phyloP scores from a whole-genome alignment of 2,329 filamentous ascomycete species.

The Orbilia javanica region DNA sequence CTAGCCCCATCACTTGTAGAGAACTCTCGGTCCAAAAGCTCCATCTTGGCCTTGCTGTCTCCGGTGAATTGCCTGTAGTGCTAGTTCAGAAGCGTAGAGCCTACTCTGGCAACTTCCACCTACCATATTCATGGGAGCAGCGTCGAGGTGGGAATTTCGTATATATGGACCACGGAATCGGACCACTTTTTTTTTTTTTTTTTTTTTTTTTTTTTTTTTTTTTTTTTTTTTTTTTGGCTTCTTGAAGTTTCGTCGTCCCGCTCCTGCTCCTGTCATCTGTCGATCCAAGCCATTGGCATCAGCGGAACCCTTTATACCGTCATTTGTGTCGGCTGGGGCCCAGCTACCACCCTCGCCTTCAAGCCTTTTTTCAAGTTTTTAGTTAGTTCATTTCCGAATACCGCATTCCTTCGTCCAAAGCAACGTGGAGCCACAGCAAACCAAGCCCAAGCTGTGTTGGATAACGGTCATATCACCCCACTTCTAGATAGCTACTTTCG shows the following conservation, averaged over 20 bases:
- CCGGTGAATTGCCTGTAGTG: constrained; percentile 20
- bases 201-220: neutral
- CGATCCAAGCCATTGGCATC: constrained; percentile 47
- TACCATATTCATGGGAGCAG: neutral
- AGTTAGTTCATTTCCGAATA: constrained; percentile 5
- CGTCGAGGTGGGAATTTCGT: constrained; percentile 23
- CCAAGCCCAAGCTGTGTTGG: constrained; percentile 29
- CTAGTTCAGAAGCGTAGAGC: constrained; percentile 11
- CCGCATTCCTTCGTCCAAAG: constrained; percentile 22
- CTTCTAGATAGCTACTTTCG: constrained; percentile 40
- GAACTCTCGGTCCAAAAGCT: constrained; percentile 29
- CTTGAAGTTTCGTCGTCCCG: constrained; percentile 8
- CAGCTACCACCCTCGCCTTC: constrained; percentile 10
- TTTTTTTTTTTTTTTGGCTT: too few relatives aligned
- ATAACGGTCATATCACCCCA: constrained; percentile 56
- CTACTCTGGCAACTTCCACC: constrained; percentile 29
- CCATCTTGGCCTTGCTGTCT: constrained; percentile 31
- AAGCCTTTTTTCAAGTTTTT: constrained; percentile 12
- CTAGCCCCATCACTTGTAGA: constrained; percentile 8
- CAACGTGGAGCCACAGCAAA: constrained; percentile 50
- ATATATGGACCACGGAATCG: constrained; percentile 42
- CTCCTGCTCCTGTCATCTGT: constrained; percentile 13
- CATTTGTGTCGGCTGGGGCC: constrained; percentile 9
- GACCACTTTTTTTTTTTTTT: constrained; percentile 28
- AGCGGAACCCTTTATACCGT: constrained; percentile 7